Evolutionary conservation across 2,329 filamentous ascomycete species (phyloP), one percentile per base, ranked within the genome.

Genomic region (Fusarium euwallaceae): DNA sequence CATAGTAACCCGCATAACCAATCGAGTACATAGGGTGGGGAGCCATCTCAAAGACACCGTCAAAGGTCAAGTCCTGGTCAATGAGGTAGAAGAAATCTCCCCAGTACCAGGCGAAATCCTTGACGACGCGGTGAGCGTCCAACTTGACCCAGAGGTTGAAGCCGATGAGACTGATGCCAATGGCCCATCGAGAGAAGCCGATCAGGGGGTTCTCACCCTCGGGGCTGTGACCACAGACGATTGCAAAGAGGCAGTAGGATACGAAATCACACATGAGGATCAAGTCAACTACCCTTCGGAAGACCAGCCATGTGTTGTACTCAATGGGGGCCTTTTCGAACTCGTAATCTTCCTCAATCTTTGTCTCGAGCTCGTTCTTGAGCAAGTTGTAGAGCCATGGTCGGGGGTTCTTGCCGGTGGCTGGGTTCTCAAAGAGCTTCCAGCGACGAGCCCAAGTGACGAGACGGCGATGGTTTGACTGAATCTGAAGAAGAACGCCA

Each of bases 91-190:
- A 99, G 85, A 98, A 98, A 84, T 99, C 97, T 71, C 97, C 97
- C 97, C 97, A 99, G 85, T 98, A 99, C 97, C 97, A 99, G 32
- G 97, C 97, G 85, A 95, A 99, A 84, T 99, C 97, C 84, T 98
- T 98, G 81, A 99, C 97, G 60, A 99, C 97, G 71, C 97, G 91
- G 83, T 99, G 97, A 22, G 97, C 97, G 84, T 99, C 97, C 72
- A 99, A 88, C 85, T 99, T 99, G 74, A 99, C 97, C 95, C 97
- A 98, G 24, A 98, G 88, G 83, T 98, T 99, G 89, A 99, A 98
- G 67, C 94, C 88, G 73, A 99, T 92, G 29, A 98, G 88, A 45
- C 89, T 84, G 75, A 96, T 89, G 61, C 97, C 97, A 56, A 92
- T 87, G 4, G 87, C 81, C 97, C 97, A 99, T 70, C 97, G 93